Evolutionary conservation across 2,329 filamentous ascomycete species (phyloP).

Genomic region (Penicillium sp.): DNA sequence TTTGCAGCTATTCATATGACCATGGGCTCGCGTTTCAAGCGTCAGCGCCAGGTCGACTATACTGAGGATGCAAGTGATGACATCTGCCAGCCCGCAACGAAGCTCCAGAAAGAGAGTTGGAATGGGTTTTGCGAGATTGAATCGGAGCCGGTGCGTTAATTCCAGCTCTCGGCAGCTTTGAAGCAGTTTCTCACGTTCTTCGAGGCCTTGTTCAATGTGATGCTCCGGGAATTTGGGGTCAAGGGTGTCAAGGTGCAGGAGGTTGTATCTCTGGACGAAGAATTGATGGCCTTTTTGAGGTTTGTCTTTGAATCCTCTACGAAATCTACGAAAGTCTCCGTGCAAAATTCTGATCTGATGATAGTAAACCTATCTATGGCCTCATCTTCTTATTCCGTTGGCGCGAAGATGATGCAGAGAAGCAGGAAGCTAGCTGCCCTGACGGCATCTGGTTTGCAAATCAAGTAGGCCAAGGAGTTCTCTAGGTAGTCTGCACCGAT

Average conservation of each 20-base stretch:
- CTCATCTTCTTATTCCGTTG: conserved; percentile 86
- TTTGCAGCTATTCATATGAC: not conserved
- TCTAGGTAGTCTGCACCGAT: not conserved
- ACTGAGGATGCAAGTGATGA: conserved; percentile 22
- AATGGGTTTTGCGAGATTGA: conserved; percentile 64
- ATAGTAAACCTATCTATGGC: conserved; percentile 68
- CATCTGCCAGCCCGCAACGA: conserved; percentile 29
- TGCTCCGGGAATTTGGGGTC: conserved; percentile 73
- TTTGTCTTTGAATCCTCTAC: conserved; percentile 33
- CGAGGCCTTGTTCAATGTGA: conserved; percentile 77
- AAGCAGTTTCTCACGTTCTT: conserved; percentile 1
- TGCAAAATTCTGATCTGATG: conserved; percentile 2
- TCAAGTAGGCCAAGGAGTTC: conserved; percentile 52
- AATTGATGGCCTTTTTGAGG: conserved; percentile 58
- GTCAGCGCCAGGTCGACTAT: conserved; percentile 23
- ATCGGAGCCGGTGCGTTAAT: conserved; percentile 65
- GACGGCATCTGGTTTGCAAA: conserved; percentile 86
- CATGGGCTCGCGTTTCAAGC: conserved; percentile 31
- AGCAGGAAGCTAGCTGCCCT: conserved; percentile 52
- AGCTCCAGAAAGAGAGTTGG: conserved; percentile 40
- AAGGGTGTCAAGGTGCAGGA: conserved; percentile 68
- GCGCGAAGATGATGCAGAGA: conserved; percentile 51
- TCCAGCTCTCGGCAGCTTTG: conserved; percentile 23
- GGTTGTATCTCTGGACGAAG: conserved; percentile 65
- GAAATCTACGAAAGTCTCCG: conserved; percentile 1